Evolutionary conservation across 73 alveolate species (phyloP).

Genomic region (Tetrahymena elliotti): DNA sequence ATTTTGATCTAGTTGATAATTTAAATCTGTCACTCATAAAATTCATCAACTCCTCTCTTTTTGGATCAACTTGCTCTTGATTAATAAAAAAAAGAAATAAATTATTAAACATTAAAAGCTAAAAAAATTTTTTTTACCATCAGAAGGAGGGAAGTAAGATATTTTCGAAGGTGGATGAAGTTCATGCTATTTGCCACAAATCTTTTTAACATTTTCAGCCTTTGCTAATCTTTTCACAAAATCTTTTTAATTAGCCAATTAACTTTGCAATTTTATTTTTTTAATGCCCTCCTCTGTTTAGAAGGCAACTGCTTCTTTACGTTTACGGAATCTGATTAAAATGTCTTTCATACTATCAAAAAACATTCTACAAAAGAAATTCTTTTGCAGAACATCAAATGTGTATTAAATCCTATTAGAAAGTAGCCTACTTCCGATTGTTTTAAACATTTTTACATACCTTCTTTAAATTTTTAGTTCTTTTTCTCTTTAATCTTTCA

Average conservation of each 20-base stretch:
- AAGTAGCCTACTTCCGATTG: not conserved
- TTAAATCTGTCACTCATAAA: not conserved
- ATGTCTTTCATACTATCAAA: not conserved
- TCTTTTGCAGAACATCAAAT: not conserved
- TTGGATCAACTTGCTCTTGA: not conserved
- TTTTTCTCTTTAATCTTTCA: not conserved
- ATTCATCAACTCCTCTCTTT: not conserved
- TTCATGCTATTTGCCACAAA: not conserved
- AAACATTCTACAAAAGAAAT: not conserved
- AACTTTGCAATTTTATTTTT: not conserved
- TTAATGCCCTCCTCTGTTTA: not conserved
- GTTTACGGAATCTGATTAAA: not conserved
- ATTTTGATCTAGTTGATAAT: not conserved
- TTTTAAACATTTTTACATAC: not conserved
- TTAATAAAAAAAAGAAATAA: too few relatives aligned
- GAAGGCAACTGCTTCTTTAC: not conserved
- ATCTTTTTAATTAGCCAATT: not conserved
- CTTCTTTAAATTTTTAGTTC: not conserved
- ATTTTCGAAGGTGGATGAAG: not conserved
- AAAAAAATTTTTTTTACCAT: too few relatives aligned
- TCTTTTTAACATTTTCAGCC: not conserved
- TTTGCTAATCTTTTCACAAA: not conserved
- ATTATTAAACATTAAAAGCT: too few relatives aligned
- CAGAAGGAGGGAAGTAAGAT: not conserved
- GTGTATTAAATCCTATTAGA: not conserved